Base-by-base conservation (phyloP, 345 rosid genomes). In the Eucalyptus lansdowneana region DNA sequence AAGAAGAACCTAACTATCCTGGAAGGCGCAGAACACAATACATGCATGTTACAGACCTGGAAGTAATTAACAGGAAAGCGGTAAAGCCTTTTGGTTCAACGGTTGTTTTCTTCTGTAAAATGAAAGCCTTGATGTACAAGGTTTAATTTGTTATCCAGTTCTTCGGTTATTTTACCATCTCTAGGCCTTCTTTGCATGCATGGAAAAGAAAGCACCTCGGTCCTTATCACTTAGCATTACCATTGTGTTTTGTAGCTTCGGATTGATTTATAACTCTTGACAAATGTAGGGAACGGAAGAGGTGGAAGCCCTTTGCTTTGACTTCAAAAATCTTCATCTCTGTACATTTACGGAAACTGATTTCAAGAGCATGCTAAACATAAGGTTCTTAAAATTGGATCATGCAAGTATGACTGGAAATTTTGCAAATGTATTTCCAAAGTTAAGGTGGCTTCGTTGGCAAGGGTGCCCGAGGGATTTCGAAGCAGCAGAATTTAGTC, bases 151-250 rank as follows among this genome's bases (percentile, higher is more conserved):
- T 25, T 25, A 2, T 25, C n/a, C 14, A 58, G 14, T 58, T 58
- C 4, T 58, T 58, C 7, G 0, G 67, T 25, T 58, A 58, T 11
- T 58, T 58, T 58, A 58, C 67, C 4, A 25, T 58, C 67, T 58
- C 0, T 58, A 58, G n/a, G 67, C 1, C 1, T 10, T 58, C 1
- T 58, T 58, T 58, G 65, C 14, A 11, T 0, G n/a, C 65, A 58
- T 5, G 14, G 67, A 25, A 58, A 58, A 58, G 65, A 58, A 11
- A 58, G 14, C 65, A 58, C 14, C n/a, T 5, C 3, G 0, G 65
- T 25, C 7, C 14, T 25, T 3, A 25, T 5, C n/a, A 5, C n/a
- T 11, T 25, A 5, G 65, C 4, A 58, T 10, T 58, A 2, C 15
- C 15, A 58, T 58, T 25, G n/a, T 5, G 6, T 11, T 25, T 58